Base-by-base conservation (phyloP, 495 filamentous ascomycete species). In the Aspergillus baeticus region DNA sequence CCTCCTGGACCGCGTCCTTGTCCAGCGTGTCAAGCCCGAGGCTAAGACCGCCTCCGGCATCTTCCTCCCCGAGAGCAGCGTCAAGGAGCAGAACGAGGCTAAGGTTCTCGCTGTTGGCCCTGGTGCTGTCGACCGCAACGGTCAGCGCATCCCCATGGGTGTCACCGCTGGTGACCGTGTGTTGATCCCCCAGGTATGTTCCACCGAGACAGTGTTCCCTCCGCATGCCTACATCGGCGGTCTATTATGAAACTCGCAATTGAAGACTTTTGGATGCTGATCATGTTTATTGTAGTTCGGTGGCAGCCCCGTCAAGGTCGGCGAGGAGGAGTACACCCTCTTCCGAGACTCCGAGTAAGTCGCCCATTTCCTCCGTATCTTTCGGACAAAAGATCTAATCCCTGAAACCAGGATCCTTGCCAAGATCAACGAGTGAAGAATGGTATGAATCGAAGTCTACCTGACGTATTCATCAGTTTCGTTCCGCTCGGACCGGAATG, bases 61-160 rank as follows among this genome's bases (percentile, higher is more conserved):
- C 81, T 96, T 92, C 83, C 90, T 99, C 60, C 94, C 94, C 57
- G 95, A 99, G 81, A 90, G 85, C 69, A 89, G 85, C 69, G 91
- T 97, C 63, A 97, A 99, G 84, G 94, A 99, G 72, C 84, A 97
- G 74, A 96, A 96, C 76, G 94, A 97, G 82, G 94, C 90, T 61
- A 87, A 87, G 74, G 94, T 99, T 57, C 80, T 99, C 55, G 95
- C 94, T 59, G 92, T 98, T 47, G 94, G 94, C 33, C 95, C 94
- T 49, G 94, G 94, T 63, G 84, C 75, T 10, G 59, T 95, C 47
- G 89, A 92, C 77, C 88, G 86, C 72, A 88, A 97, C 47, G 94
- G 94, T 56, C 87, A 93, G 81, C 83, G 90, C 57, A 73, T 96
- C 57, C 78, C 85, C 60, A 88, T 90, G 77, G 86, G 89, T 66